Evolutionary conservation across 352 stramenopile genomes (phyloP).

Genomic region (Peronosclerospora sorghi): DNA sequence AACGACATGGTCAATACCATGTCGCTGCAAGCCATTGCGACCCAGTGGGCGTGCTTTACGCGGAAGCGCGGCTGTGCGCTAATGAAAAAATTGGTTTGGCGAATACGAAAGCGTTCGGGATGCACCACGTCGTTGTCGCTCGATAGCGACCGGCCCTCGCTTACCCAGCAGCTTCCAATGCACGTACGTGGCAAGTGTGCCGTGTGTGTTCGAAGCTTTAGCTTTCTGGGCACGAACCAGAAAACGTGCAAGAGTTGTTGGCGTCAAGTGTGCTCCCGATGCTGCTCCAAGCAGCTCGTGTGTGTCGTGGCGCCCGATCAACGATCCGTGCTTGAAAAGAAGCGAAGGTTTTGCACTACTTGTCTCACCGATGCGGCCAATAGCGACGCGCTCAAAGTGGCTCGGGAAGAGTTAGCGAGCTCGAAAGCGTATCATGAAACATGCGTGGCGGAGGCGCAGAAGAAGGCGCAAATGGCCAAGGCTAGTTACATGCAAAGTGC

Average conservation of each 20-base stretch:
- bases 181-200: constrained; percentile 10
- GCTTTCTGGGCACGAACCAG: constrained; percentile 18
- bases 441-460: no score
- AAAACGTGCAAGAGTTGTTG: constrained; percentile 20
- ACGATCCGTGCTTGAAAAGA: constrained; percentile 21
- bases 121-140: constrained; percentile 5
- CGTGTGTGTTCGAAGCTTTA: constrained; percentile 16
- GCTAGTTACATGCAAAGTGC: no score
- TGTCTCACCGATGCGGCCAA: neutral
- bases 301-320: constrained; percentile 27
- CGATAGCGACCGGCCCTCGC: constrained; percentile 12
- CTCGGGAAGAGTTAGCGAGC: no score
- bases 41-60: constrained; percentile 21
- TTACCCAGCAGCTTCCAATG: constrained; percentile 25
- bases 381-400: no score
- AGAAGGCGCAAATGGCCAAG: neutral
- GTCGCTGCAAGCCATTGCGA: constrained; percentile 21
- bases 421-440: no score
- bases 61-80: constrained; percentile 23
- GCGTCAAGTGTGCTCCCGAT: no score
- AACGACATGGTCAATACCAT: constrained; percentile 23
- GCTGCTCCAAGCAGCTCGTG: constrained; percentile 7
- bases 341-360: constrained; percentile 20
- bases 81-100: constrained; percentile 28
- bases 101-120: constrained; percentile 18